phyloP scores from a whole-genome alignment of 1,284 basidiomycete species.

The Entoloma clypeatum region DNA sequence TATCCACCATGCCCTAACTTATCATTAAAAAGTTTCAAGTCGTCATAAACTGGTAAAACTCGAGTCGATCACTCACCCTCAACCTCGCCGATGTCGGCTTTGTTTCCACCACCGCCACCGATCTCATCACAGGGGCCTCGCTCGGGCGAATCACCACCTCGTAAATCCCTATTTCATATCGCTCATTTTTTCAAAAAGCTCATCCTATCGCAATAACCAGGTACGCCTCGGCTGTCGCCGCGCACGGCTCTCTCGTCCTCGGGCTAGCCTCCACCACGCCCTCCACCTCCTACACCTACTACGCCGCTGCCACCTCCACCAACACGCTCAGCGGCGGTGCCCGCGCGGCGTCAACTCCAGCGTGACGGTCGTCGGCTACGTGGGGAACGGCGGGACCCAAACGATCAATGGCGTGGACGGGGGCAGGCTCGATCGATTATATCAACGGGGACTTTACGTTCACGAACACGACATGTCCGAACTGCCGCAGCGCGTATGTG shows the following conservation, averaged over 20 bases:
- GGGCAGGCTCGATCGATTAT: constrained; percentile 40
- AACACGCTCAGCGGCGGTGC: constrained; percentile 41
- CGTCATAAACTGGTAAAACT: constrained; percentile 41
- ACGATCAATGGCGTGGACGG: constrained; percentile 42
- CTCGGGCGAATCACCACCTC: constrained; percentile 36
- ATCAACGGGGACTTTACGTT: constrained; percentile 44
- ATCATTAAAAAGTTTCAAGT: constrained; percentile 25
- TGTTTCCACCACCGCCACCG: constrained; percentile 35
- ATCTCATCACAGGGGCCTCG: constrained; percentile 37
- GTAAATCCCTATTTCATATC: constrained; percentile 24
- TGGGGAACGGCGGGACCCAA: constrained; percentile 42
- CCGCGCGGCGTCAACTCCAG: constrained; percentile 36
- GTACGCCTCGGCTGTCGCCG: constrained; percentile 34
- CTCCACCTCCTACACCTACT: constrained; percentile 37
- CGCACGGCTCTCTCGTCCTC: constrained; percentile 39
- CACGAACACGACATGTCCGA: constrained; percentile 42
- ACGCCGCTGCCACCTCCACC: constrained; percentile 34
- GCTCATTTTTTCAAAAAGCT: constrained; percentile 5
- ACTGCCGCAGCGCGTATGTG: constrained; percentile 43
- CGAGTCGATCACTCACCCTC: constrained; percentile 37
- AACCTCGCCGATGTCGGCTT: constrained; percentile 40
- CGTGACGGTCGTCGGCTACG: constrained; percentile 39
- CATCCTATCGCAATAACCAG: constrained; percentile 20
- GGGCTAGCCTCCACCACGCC: constrained; percentile 34
- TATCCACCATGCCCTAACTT: not conserved